Conservation (phyloP, 768 basidiomycete species). For the Pisolithus tinctorius region DNA sequence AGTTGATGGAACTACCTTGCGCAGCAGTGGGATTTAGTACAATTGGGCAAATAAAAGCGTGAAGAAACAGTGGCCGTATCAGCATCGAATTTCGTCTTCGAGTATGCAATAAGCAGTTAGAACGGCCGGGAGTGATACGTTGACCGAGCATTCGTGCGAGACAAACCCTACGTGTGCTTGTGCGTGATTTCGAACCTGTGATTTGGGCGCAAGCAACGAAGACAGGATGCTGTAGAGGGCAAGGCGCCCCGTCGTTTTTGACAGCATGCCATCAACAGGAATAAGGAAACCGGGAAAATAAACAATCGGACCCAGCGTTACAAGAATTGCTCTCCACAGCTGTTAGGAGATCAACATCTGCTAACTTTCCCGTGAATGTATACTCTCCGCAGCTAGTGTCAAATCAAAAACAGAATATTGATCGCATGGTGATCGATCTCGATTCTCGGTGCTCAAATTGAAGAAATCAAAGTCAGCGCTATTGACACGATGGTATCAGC, state of each 20-base stretch:
- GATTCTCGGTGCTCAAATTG: constrained; percentile 67
- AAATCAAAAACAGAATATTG: constrained; percentile 54
- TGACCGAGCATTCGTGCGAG: constrained; percentile 82
- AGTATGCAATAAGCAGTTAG: constrained; percentile 92
- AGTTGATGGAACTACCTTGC: constrained; percentile 63
- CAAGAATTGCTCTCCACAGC: constrained; percentile 70
- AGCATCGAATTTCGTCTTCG: constrained; percentile 57
- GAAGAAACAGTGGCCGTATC: constrained; percentile 46
- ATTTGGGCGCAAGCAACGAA: constrained; percentile 41
- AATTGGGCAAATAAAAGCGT: not conserved
- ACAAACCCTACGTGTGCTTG: constrained; percentile 73
- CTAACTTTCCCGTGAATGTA: constrained; percentile 64
- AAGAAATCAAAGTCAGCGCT: constrained; percentile 76
- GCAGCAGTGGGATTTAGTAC: constrained; percentile 8
- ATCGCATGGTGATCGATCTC: constrained; percentile 76
- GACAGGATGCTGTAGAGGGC: constrained; percentile 49
- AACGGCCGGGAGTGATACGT: constrained; percentile 91
- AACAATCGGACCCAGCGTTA: constrained; percentile 50
- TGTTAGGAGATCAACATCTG: constrained; percentile 71
- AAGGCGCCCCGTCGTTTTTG: constrained; percentile 44
- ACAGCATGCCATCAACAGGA: constrained; percentile 32
- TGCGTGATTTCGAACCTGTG: constrained; percentile 2
- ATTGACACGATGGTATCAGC: constrained; percentile 7
- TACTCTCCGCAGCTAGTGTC: constrained; percentile 69
- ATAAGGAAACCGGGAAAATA: not conserved